Base-by-base conservation (phyloP, 2,329 filamentous ascomycete species). In the Teratosphaeria viscida region DNA sequence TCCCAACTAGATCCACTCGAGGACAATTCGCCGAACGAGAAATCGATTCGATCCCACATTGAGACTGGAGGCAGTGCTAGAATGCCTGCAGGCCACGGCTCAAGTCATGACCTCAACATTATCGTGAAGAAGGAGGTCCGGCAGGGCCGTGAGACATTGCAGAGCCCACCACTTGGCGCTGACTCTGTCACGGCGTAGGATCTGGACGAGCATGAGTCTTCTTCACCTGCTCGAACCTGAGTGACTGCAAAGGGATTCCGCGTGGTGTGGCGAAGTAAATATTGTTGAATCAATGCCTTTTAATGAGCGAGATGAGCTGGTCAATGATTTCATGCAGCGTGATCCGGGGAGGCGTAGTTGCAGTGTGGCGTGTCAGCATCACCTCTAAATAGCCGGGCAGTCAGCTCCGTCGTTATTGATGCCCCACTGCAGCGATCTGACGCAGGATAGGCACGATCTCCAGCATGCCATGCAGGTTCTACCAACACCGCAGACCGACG, bases 41-140 rank as follows among this genome's bases (percentile, higher is more conserved):
- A 16, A 49, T n/a, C 53, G 19, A 57, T 65, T 23, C 59, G 56
- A 2, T 57, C 61, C 16, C 60, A 62, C 59, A 32, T 61, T n/a
- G 63, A 65, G 29, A 61, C 60, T 16, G 49, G 58, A 23, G 19
- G 49, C 29, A 29, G 8, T 53, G 14, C 29, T 16, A 5, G 39
- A 27, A 23, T 35, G 11, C 16, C 29, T 29, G 37, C 55, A 14
- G 34, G 27, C n/a, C 39, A 35, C 27, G 23, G 32, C 11, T 19
- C 27, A 19, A 59, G 59, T 32, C 53, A 58, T 27, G 55, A 59
- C 12, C 57, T 54, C 27, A 66, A 65, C 37, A 65, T 68, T 2
- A 32, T 68, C 55, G 66, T 70, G 11, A 64, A 58, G 56, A 68
- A 61, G 39, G 68, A 70, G 56, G 61, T 70, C n/a, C 52, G 65